Evolutionary conservation across 345 rosid genomes (phyloP).

Genomic region (Laguncularia racemosa): DNA sequence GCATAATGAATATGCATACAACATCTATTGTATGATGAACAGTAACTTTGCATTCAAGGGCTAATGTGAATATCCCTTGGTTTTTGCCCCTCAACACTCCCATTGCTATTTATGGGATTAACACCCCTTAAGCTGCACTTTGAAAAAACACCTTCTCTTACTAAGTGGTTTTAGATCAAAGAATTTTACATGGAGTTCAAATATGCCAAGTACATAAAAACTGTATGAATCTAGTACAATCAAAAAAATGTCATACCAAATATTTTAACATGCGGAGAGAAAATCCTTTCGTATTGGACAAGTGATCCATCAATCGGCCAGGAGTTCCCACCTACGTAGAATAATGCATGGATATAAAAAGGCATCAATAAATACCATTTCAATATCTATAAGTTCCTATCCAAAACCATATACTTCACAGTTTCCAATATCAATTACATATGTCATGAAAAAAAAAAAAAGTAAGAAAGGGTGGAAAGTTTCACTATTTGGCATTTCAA

Average conservation of each 20-base stretch:
- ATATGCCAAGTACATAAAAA: not conserved
- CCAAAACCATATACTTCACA: not conserved
- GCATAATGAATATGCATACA: too few relatives aligned
- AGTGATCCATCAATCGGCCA: constrained; percentile 87
- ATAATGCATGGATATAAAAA: constrained; percentile 1
- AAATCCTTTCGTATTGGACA: constrained; percentile 84
- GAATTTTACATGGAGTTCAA: not conserved
- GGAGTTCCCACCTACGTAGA: constrained; percentile 81
- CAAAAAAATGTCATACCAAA: constrained; percentile 45
- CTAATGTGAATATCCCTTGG: too few relatives aligned
- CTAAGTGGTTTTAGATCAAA: not conserved
- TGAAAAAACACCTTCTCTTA: too few relatives aligned
- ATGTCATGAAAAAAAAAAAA: too few relatives aligned
- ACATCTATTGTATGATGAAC: too few relatives aligned
- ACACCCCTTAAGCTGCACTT: too few relatives aligned
- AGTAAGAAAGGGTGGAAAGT: too few relatives aligned
- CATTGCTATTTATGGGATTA: too few relatives aligned
- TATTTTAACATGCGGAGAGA: constrained; percentile 67
- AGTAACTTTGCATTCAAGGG: too few relatives aligned
- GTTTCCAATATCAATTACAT: too few relatives aligned
- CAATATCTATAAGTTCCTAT: not conserved
- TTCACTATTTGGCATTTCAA: too few relatives aligned
- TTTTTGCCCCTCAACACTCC: too few relatives aligned
- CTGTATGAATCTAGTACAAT: not conserved
- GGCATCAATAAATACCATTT: constrained; percentile 2